Conservation (phyloP, 1,284 basidiomycete species). For the Sporisorium reilianum region DNA sequence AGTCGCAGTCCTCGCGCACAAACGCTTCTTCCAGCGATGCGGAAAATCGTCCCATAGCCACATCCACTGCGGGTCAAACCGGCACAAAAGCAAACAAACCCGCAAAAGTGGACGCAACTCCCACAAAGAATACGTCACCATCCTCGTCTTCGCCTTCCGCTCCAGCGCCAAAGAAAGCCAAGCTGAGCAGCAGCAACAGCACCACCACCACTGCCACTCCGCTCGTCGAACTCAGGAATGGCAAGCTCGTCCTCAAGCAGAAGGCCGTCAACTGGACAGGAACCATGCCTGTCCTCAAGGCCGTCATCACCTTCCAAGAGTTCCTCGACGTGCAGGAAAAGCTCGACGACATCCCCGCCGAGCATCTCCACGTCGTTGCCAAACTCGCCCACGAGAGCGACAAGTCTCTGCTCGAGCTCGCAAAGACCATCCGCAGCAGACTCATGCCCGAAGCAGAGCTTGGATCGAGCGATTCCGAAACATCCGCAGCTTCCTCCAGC, state of each 20-base stretch:
- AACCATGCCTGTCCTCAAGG: conserved; percentile 78
- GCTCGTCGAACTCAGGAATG: conserved; percentile 71
- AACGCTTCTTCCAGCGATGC: conserved; percentile 36
- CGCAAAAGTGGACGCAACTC: conserved; percentile 1
- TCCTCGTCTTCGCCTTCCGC: conserved; percentile 13
- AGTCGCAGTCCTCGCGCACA: conserved; percentile 10
- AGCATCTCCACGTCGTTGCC: conserved; percentile 79
- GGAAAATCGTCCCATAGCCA: conserved; percentile 35
- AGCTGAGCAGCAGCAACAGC: conserved; percentile 26
- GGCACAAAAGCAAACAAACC: neutral
- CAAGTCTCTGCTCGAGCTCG: conserved; percentile 54
- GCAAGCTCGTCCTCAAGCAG: conserved; percentile 82
- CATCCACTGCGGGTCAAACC: neutral
- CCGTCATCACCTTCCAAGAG: conserved; percentile 56
- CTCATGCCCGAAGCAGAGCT: conserved; percentile 57
- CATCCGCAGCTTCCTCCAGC: conserved; percentile 13
- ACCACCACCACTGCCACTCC: conserved; percentile 14
- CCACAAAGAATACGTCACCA: neutral
- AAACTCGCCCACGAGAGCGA: conserved; percentile 76
- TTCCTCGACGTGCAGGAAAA: conserved; percentile 43
- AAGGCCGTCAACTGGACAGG: conserved; percentile 80
- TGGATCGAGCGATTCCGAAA: conserved; percentile 36
- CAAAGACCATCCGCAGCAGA: conserved; percentile 47
- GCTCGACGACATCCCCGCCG: conserved; percentile 75
- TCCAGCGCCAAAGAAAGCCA: conserved; percentile 41